Evolutionary conservation across 176 grass and related monocot genomes (phyloP).

Genomic region (Aegilops longissima): DNA sequence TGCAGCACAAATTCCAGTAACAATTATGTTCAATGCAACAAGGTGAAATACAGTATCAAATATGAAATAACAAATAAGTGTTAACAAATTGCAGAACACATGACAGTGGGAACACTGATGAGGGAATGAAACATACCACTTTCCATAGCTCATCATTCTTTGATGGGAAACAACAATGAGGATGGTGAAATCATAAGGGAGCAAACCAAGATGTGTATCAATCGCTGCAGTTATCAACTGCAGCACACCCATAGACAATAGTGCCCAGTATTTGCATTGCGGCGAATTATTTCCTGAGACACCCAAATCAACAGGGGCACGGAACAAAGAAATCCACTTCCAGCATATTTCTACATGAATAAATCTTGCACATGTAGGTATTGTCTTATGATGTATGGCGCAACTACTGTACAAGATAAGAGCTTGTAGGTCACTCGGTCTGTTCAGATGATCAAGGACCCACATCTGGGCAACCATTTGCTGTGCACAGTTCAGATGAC

Average conservation of each 20-base stretch:
- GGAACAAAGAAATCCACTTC: conserved; percentile 26
- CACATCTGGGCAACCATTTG: conserved; percentile 46
- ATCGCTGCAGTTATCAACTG: background rate
- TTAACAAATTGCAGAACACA: conserved; percentile 5
- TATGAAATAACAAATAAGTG: background rate
- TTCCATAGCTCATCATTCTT: conserved; percentile 1
- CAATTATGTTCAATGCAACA: background rate
- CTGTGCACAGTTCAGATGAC: conserved; percentile 23
- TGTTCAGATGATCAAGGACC: conserved; percentile 28
- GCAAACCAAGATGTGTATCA: background rate
- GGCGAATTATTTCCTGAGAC: background rate
- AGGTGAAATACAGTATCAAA: background rate
- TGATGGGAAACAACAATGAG: conserved; percentile 1
- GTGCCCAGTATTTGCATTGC: background rate
- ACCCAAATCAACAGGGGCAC: background rate
- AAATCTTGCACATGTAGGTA: conserved; percentile 15
- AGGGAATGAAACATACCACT: conserved; percentile 7
- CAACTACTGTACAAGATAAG: conserved; percentile 16
- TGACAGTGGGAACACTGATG: conserved; percentile 4
- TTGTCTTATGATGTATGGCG: background rate
- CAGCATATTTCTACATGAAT: conserved; percentile 10
- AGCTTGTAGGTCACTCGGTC: conserved; percentile 5
- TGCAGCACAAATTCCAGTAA: conserved; percentile 3
- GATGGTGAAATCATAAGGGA: conserved; percentile 1
- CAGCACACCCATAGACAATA: conserved; percentile 10